Conservation (phyloP, 163 green algal species). For the Chlamydomonas reinhardtii region DNA sequence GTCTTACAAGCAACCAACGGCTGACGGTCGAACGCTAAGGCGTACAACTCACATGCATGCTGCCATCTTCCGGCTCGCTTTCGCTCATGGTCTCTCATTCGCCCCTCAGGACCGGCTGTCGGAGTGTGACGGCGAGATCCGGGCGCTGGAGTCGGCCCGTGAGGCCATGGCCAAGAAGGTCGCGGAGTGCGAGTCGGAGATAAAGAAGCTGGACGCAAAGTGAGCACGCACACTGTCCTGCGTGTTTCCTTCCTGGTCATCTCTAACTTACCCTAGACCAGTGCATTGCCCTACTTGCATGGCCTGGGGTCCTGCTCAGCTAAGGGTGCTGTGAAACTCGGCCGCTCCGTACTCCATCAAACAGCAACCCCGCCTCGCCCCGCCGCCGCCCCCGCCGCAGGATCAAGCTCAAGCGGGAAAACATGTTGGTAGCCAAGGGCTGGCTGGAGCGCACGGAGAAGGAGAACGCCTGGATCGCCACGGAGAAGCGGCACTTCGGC, state of each 20-base stretch:
- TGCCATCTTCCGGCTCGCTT: too few relatives aligned
- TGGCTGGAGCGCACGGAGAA: slow-evolving; percentile 45
- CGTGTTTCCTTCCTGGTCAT: too few relatives aligned
- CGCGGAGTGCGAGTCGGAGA: slow-evolving; percentile 71
- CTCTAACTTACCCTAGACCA: too few relatives aligned
- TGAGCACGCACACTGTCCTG: not conserved
- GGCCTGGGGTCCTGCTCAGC: too few relatives aligned
- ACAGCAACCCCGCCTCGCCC: not conserved
- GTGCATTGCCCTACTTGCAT: too few relatives aligned
- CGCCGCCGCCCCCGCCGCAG: not conserved
- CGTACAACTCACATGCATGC: too few relatives aligned
- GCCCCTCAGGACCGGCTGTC: slow-evolving; percentile 58
- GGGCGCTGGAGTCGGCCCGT: slow-evolving; percentile 64
- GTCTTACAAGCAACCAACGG: too few relatives aligned
- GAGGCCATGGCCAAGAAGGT: slow-evolving; percentile 55
- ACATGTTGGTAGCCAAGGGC: slow-evolving; percentile 18
- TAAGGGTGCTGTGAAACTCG: too few relatives aligned
- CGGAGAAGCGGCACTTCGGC: slow-evolving; percentile 85
- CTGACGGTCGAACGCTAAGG: too few relatives aligned
- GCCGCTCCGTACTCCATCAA: not conserved
- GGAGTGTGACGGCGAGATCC: slow-evolving; percentile 87
- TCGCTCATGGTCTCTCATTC: too few relatives aligned
- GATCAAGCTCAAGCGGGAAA: slow-evolving; percentile 47
- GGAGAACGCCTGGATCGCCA: slow-evolving; percentile 70
- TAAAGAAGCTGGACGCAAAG: slow-evolving; percentile 62